Evolutionary conservation across 768 basidiomycete species (phyloP), one percentile per base, ranked within the genome.

Genomic region (Chiua virens): DNA sequence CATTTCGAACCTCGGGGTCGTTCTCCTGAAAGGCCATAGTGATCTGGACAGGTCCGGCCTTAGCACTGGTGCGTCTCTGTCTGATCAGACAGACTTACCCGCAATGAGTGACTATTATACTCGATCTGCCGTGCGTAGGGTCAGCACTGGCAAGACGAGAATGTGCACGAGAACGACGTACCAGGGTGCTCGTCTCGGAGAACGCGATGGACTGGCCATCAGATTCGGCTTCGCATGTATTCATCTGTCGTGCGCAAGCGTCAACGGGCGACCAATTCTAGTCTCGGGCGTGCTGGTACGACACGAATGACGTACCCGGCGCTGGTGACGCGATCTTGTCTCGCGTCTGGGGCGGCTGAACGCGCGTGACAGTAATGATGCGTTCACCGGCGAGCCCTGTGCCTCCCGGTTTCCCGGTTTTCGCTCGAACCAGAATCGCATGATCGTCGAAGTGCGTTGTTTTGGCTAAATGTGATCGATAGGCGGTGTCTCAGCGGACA

Each of bases 141-240:
- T 35, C 17, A 44, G 36, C 9, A 21, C 35, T 40, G 9, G 9
- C 27, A 8, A 17, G 6, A 36, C 1, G 21, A 5, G 35, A 8
- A 28, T 34, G 25, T 28, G 21, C 3, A 21, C 22, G 27, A 21
- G 17, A 42, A 39, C 2, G 21, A 54, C 52, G 17, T 30, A 63
- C 58, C 49, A 57, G 25, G 18, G 55, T 63, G 21, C 53, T 55
- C 2, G 55, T 57, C 20, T 57, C 50, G 5, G 61, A 62, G 11
- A 45, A 23, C 11, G 32, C 4, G 22, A 47, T 38, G 3, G 20
- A 18, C 8, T n/a, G 22, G 21, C 15, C 2, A 8, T 43, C 39
- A 14, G 36, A 15, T 11, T 45, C 43, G 45, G 4, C 17, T 18
- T 4, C 5, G 17, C 41, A 27, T 44, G 9, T 9, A 8, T 47